A percentile compares a stretch with the other conserved stretches of the same genome.
These are phyloP conservation scores for Verruconis gallopava DNA, from an alignment of 2,329 filamentous ascomycete species.

Conservation along the genomic window DNA sequence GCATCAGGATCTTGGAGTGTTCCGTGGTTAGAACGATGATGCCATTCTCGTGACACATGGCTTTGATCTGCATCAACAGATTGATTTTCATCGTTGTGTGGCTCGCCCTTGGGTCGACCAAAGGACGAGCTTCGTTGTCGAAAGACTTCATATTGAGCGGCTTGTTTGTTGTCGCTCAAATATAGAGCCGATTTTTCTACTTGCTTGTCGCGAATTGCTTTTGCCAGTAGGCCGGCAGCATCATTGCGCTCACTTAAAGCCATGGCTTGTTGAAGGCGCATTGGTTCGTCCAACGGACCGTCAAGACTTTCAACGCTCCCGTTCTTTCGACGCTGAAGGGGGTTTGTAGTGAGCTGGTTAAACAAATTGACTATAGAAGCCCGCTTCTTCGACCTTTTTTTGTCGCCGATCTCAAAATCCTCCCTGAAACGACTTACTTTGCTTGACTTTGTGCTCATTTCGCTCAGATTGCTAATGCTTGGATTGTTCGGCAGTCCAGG, in stretches of 20 bases:
- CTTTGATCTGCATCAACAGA: background rate
- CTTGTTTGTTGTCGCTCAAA: slow-evolving; percentile 17
- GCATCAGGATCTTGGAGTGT: slow-evolving; percentile 4
- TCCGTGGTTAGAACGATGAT: slow-evolving; percentile 2
- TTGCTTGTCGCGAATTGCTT: slow-evolving; percentile 20
- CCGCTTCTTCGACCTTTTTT: slow-evolving; percentile 3
- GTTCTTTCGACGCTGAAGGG: background rate
- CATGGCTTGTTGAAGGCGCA: slow-evolving; percentile 5
- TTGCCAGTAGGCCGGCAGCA: slow-evolving; percentile 12
- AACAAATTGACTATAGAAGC: slow-evolving; percentile 5
- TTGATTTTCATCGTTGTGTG: background rate
- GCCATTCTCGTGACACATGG: background rate
- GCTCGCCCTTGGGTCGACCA: background rate
- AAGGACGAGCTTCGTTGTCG: slow-evolving; percentile 8
- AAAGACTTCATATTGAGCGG: background rate
- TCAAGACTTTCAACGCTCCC: slow-evolving; percentile 2
- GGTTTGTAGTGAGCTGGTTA: background rate
- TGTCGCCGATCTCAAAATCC: slow-evolving; percentile 5
- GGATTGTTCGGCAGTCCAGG: slow-evolving; percentile 3
- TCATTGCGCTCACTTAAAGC: slow-evolving; percentile 2
- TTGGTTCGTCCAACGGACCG: slow-evolving; percentile 5
- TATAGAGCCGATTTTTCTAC: slow-evolving; percentile 21
- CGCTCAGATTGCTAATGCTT: slow-evolving; percentile 14
- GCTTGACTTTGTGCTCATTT: slow-evolving; percentile 13
- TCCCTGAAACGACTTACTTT: slow-evolving; percentile 13